Conservation (phyloP, 257 asterid genomes). For the Galeopsis tetrahit region DNA sequence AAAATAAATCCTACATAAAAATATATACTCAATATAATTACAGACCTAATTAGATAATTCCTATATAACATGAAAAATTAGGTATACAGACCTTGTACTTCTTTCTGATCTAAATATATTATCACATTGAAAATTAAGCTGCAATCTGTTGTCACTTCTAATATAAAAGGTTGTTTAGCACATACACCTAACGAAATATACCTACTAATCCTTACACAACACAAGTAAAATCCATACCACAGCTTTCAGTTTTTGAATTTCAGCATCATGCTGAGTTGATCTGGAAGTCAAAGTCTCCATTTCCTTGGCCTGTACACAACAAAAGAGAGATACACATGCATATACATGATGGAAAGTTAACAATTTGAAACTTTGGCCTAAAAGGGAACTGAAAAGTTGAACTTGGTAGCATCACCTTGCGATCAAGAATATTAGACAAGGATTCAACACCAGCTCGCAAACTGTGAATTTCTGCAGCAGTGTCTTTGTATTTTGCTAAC, state of each 20-base stretch:
- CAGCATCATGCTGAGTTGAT: constrained; percentile 72
- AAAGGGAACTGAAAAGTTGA: constrained; percentile 20
- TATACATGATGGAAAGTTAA: constrained; percentile 17
- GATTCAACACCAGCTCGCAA: constrained; percentile 80
- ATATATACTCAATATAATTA: not conserved
- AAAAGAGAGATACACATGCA: not conserved
- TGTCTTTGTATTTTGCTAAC: constrained; percentile 73
- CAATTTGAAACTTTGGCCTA: constrained; percentile 22
- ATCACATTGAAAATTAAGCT: constrained; percentile 1
- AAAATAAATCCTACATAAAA: not conserved
- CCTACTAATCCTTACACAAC: not conserved
- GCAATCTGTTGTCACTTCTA: constrained; percentile 19
- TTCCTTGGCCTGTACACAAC: constrained; percentile 64
- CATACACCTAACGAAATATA: constrained; percentile 10
- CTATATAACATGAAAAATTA: not conserved
- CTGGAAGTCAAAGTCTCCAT: constrained; percentile 62
- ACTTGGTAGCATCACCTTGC: constrained; percentile 57
- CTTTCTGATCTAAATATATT: not conserved
- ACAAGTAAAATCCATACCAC: constrained; percentile 55
- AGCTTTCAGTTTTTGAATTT: constrained; percentile 68
- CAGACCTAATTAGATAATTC: not conserved
- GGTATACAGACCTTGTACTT: not conserved
- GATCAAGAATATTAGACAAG: constrained; percentile 61
- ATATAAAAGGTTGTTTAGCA: constrained; percentile 12
- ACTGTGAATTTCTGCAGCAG: constrained; percentile 78